Evolutionary conservation across 805 yeast species (phyloP).

Genomic region (Candida ovalis): DNA sequence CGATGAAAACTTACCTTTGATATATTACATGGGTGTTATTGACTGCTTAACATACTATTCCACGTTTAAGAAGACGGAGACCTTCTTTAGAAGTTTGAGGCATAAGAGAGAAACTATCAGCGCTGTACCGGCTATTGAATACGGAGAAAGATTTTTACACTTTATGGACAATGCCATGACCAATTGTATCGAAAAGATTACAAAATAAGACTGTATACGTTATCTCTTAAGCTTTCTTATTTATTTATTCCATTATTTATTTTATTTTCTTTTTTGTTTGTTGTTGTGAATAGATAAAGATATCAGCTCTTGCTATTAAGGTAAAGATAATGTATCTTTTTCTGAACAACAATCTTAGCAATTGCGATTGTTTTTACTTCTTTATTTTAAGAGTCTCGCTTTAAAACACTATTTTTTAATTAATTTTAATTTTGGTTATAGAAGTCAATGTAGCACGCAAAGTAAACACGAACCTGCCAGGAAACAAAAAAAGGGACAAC

Average conservation of each 20-base stretch:
- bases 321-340: too few relatives aligned
- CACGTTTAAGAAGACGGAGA: constrained; percentile 71
- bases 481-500: too few relatives aligned
- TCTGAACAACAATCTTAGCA: too few relatives aligned
- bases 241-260: too few relatives aligned
- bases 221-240: too few relatives aligned
- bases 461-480: too few relatives aligned
- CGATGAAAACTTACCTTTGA: constrained; percentile 56
- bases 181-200: background rate
- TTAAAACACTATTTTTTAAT: too few relatives aligned
- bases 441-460: too few relatives aligned
- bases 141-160: constrained; percentile 78
- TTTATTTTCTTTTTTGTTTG: background rate
- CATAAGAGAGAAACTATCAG: constrained; percentile 71
- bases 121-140: constrained; percentile 87
- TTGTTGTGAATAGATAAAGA: background rate
- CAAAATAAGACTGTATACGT: background rate
- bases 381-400: too few relatives aligned
- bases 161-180: constrained; percentile 45
- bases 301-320: too few relatives aligned
- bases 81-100: constrained; percentile 73
- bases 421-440: too few relatives aligned
- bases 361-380: too few relatives aligned
- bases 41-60: constrained; percentile 88
- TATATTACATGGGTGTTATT: constrained; percentile 89